phyloP scores from a whole-genome alignment of 2,329 filamentous ascomycete species.

The Colletotrichum eleusines region DNA sequence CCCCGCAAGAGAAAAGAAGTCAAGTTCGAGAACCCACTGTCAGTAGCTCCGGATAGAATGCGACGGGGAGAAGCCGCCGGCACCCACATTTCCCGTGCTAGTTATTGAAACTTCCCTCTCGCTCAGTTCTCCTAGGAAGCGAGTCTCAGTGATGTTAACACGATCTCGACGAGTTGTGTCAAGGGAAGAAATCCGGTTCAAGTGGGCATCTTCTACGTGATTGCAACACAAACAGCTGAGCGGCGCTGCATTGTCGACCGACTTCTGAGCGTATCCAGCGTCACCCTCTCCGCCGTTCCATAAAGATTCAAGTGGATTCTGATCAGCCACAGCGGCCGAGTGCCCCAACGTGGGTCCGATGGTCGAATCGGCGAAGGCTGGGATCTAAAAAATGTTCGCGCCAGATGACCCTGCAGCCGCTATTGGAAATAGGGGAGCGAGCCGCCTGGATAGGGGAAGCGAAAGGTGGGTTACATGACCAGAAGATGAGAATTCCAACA shows the following conservation, averaged over 20 bases:
- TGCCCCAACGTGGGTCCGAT: conserved; percentile 31
- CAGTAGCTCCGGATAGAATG: conserved; percentile 12
- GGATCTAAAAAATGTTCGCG: conserved; percentile 14
- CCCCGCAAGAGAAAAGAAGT: conserved; percentile 29
- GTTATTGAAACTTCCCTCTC: conserved; percentile 12
- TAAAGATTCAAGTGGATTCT: conserved; percentile 35
- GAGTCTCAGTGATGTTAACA: neutral
- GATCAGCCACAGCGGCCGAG: conserved; percentile 20
- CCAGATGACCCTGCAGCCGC: conserved; percentile 37
- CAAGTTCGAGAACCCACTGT: conserved; percentile 28
- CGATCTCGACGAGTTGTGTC: neutral
- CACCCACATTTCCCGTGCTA: conserved; percentile 10
- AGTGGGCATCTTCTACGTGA: neutral
- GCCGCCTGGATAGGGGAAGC: conserved; percentile 14
- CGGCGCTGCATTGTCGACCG: neutral
- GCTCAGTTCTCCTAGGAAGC: neutral
- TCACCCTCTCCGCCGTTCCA: conserved; percentile 26
- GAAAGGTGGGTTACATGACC: conserved; percentile 4
- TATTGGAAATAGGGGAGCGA: conserved; percentile 36
- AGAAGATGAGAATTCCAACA: neutral
- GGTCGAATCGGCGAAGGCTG: conserved; percentile 24
- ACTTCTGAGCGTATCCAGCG: conserved; percentile 26
- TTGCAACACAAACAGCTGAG: neutral
- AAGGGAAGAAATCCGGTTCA: neutral
- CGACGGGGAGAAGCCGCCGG: conserved; percentile 5